A percentile compares a stretch with the other conserved stretches of the same genome.
phyloP scores from a whole-genome alignment of 2,329 filamentous ascomycete species.

The Bimuria novae-zelandiae region DNA sequence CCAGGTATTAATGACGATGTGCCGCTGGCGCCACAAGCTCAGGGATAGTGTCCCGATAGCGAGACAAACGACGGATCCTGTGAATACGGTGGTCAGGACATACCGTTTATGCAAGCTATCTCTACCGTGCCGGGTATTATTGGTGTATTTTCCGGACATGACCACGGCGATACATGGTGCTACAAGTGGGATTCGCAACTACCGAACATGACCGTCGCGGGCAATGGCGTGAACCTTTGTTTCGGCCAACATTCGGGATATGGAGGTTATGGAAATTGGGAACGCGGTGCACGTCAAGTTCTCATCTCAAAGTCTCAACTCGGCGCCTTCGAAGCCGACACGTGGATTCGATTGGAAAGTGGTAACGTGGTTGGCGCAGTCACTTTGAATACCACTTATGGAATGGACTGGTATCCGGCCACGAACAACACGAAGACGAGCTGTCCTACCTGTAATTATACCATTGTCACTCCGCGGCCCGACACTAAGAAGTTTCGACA shows the following conservation, averaged over 20 bases:
- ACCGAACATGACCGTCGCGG: constrained; percentile 36
- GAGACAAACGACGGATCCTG: constrained; percentile 15
- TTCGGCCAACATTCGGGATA: constrained; percentile 69
- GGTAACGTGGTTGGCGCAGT: constrained; percentile 56
- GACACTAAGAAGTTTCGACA: constrained; percentile 2
- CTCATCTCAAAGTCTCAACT: constrained; percentile 51
- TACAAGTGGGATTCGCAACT: constrained; percentile 39
- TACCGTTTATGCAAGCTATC: constrained; percentile 65
- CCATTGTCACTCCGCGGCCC: constrained; percentile 4
- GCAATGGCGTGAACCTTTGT: constrained; percentile 54
- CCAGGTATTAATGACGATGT: constrained; percentile 44
- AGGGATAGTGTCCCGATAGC: constrained; percentile 16
- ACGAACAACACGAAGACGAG: constrained; percentile 8
- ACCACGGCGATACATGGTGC: constrained; percentile 54
- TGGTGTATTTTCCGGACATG: constrained; percentile 63
- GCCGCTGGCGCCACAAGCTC: constrained; percentile 40
- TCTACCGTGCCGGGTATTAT: constrained; percentile 52
- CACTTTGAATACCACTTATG: constrained; percentile 62
- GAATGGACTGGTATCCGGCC: constrained; percentile 56
- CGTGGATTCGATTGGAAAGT: constrained; percentile 64
- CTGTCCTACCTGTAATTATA: constrained; percentile 11
- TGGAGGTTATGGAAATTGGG: constrained; percentile 68
- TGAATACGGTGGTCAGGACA: constrained; percentile 53
- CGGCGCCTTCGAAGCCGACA: constrained; percentile 51
- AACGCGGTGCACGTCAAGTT: constrained; percentile 62